Evolutionary conservation across 83 land plant species (phyloP), one percentile per base, ranked within the genome.

Genomic region (Picea mariana): DNA sequence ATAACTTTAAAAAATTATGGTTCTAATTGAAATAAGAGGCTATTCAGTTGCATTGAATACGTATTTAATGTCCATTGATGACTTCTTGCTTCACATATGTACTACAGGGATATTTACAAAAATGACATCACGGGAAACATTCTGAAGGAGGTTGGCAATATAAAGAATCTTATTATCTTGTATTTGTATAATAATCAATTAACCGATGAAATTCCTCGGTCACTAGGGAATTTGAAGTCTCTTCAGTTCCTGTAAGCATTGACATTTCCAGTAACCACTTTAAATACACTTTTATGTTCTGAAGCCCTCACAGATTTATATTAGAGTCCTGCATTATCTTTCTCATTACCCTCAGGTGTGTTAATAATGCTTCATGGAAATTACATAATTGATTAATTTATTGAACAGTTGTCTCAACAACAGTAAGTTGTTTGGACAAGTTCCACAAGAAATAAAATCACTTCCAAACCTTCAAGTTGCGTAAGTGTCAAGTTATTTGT

Each of bases 121-220:
- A 95, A 95, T 79, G 89, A 90, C 61, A 87, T 95, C 66, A 87
- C 85, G 79, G 98, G 98, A 44, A 82, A 85, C 17, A 90, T 95
- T 34, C 98, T 93, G 4, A 64, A 79, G 26, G 98, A 95, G 87
- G 83, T 93, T 61, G 96, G 96, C 17, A 90, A 88, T 40, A 60
- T 95, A 78, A 93, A 91, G 92, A 90, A 83, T 71, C 87, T 95
- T 15, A 86, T 90, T 59, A 93, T 94, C 83, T 88, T 95, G 89
- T 94, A 95, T 79, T 79, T 95, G 44, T 93, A 93, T 77, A 89
- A 90, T 78, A 95, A 95, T 82, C 91, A 1, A 27, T 27, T 27
- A 27, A 27, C 31, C 1, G 31, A 1, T 27, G 31, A 27, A 27
- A 27, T 27, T 27, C 31, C 31, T 27, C 31, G 31, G 31, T 27